A percentile compares a stretch with the other conserved stretches of the same genome.
Evolutionary conservation across 2,329 filamentous ascomycete genomes (phyloP).

Genomic region (Colletotrichum scovillei): DNA sequence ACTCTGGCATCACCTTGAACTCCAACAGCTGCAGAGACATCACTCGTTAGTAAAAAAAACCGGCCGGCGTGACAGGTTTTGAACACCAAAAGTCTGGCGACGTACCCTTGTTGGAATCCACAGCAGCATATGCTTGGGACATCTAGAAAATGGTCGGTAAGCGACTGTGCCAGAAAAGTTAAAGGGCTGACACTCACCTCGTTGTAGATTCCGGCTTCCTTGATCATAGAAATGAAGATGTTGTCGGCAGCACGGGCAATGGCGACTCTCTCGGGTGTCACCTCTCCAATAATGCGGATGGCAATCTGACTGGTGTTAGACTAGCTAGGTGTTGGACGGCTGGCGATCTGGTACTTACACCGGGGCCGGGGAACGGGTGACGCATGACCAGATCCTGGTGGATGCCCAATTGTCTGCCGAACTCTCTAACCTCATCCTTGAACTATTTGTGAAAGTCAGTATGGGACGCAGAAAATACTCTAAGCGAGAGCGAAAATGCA

Average conservation of each 20-base stretch:
- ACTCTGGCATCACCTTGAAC: conserved; percentile 44
- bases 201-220: conserved; percentile 77
- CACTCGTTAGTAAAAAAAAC: conserved; percentile 6
- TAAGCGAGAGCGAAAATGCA: too few relatives aligned
- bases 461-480: too few relatives aligned
- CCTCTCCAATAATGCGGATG: conserved; percentile 85
- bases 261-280: conserved; percentile 81
- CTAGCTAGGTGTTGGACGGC: too few relatives aligned
- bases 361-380: conserved; percentile 79
- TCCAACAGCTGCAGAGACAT: conserved; percentile 47
- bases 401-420: conserved; percentile 46
- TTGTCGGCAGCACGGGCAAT: conserved; percentile 82
- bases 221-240: conserved; percentile 84
- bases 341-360: conserved; percentile 72
- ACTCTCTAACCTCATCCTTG: conserved; percentile 42
- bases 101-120: conserved; percentile 53
- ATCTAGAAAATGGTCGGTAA: conserved; percentile 44
- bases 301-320: conserved; percentile 59
- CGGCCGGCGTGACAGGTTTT: background rate
- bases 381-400: conserved; percentile 71
- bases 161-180: background rate
- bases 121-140: conserved; percentile 59
- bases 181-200: conserved; percentile 50
- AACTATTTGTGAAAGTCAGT: background rate
- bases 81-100: background rate